Evolutionary conservation across 768 basidiomycete species (phyloP), one percentile per base, ranked within the genome.

Genomic region (Tricholoma terreum): DNA sequence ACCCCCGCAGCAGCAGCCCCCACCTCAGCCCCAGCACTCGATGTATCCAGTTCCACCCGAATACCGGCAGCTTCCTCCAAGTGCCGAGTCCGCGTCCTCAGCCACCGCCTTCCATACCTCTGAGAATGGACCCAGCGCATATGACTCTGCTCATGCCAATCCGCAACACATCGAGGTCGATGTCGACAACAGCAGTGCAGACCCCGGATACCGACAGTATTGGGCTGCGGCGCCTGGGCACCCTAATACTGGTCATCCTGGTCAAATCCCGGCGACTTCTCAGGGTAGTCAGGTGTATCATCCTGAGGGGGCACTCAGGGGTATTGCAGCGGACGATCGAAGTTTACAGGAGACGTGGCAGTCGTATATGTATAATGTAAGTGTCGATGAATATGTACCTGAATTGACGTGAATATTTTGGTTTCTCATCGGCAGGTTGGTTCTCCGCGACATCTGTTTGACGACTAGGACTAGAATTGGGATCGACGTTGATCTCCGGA

Each of bases 331-430:
- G 30, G 82, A 84, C 53, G 84, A 84, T 65, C 72, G 75, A 50
- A 76, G 80, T 48, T 61, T 87, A 55, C 83, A 84, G 69, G 86
- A 87, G 70, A 86, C 86, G 9, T 89, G 87, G 87, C 79, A 81
- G 66, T 76, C 81, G 56, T 89, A 86, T 72, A 82, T 86, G 77
- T 76, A 80, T 58, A 83, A 83, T 63, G 78, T 84, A 54, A 62
- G 72, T 53, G 27, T 33, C 24, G 24, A 27, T 6, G 15, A 14
- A 17, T 22, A 17, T 38, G n/a, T n/a, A n/a, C n/a, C n/a, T n/a
- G n/a, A n/a, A n/a, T n/a, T n/a, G n/a, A n/a, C n/a, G n/a, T n/a
- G n/a, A n/a, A n/a, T n/a, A n/a, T n/a, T n/a, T n/a, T n/a, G 38
- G 34, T 33, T 57, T 57, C n/a, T 49, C 24, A 12, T 17, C n/a